Evolutionary conservation across 1,139 yeast species (phyloP), one percentile per base, ranked within the genome.

Genomic region (Geotrichum macrosporum): DNA sequence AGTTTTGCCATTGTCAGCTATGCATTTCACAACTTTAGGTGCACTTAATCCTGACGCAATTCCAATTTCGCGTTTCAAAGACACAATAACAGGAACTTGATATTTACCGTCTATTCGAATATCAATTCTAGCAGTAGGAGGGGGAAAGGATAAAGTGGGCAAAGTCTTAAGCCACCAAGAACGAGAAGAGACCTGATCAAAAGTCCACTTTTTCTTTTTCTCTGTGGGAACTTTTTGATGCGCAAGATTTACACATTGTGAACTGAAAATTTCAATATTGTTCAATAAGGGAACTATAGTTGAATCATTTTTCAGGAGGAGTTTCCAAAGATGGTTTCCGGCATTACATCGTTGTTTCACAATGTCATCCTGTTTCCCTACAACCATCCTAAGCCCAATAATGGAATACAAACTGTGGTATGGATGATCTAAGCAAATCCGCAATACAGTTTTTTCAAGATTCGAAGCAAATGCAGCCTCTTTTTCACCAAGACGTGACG

Each of bases 31-130:
- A 43, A 92, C 83, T 61, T 89, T 89, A 0, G 98, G 98, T 51
- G 81, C 74, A 56, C 96, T 87, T 13, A 89, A 66, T 1, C 98
- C 98, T 0, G 84, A 63, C 0, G 98, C 94, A 26, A 87, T 72
- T 0, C 64, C 55, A 2, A 88, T 67, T 2, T 61, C 65, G 0
- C 73, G 66, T 5, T 72, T 73, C 2, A 84, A 72, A 0, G 57
- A 55, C 0, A 55, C 42, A 34, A 92, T 75, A 1, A 62, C 60
- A 0, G 88, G 79, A 0, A 81, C 61, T 0, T 58, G 49, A 55
- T 84, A 84, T 15, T 74, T 66, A 8, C 74, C 68, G 33, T 70
- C 69, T 1, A 61, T 59, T 10, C 72, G 71, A 1, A 81, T 63
- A 0, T 71, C 62, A 13, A 81, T 56, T 1, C 65, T 59, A 38